These are phyloP conservation scores for Silene coronaria DNA, from an alignment of 179 eudicot genomes.

Conservation along the genomic window DNA sequence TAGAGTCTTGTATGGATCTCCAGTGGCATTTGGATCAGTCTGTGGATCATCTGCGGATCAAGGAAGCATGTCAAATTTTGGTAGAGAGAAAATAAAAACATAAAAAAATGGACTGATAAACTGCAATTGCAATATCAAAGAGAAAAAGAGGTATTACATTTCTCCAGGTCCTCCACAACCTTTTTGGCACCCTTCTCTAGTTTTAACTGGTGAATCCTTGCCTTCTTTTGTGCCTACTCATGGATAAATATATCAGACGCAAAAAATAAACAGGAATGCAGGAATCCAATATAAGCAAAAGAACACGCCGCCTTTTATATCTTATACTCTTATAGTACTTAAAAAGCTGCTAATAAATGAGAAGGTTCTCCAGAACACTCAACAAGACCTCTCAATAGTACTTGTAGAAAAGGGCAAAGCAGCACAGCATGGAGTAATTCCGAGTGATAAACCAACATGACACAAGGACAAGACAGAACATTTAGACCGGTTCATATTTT, in stretches of 20 bases:
- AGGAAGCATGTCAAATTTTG: background rate
- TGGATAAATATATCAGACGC: background rate
- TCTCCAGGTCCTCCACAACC: slow-evolving; percentile 88
- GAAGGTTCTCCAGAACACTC: too few relatives aligned
- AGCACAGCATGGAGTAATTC: background rate
- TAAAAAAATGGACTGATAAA: background rate
- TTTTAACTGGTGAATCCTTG: slow-evolving; percentile 69
- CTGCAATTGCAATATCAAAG: background rate
- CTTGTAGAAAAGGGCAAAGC: background rate
- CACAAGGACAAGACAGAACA: background rate
- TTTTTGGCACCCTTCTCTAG: slow-evolving; percentile 88
- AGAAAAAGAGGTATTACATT: slow-evolving; percentile 44
- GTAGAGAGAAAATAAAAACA: background rate
- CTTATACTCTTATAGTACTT: background rate
- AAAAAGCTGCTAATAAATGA: background rate
- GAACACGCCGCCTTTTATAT: background rate
- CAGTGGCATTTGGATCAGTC: slow-evolving; percentile 76
- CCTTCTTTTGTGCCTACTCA: slow-evolving; percentile 60
- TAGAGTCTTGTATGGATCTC: slow-evolving; percentile 95
- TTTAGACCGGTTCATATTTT: background rate
- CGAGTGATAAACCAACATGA: background rate
- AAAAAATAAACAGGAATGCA: background rate
- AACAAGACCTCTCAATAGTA: background rate
- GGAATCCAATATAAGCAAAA: background rate
- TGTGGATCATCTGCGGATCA: slow-evolving; percentile 73